These are phyloP conservation scores for Puccinia polysora DNA, from an alignment of 1,284 basidiomycete species.

Conservation along the genomic window DNA sequence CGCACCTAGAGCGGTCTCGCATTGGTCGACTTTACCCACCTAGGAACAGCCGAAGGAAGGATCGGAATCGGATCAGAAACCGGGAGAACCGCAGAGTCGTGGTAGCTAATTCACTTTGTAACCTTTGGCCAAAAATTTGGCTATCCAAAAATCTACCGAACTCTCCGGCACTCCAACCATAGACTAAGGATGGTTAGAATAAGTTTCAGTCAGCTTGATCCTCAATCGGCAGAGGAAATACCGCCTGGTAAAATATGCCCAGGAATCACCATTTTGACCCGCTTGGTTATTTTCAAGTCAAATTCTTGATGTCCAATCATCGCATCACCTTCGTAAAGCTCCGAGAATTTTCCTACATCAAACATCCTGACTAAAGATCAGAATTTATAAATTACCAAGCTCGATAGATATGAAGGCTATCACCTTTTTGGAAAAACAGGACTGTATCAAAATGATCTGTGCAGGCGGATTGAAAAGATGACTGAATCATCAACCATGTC, in stretches of 20 bases:
- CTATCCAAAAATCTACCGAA: constrained; percentile 87
- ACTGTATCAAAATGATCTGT: constrained; percentile 37
- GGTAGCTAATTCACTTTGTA: constrained; percentile 48
- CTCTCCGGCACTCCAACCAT: constrained; percentile 90
- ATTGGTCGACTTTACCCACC: constrained; percentile 90
- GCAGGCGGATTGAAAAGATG: constrained; percentile 41
- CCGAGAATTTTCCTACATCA: constrained; percentile 32
- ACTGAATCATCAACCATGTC: neutral
- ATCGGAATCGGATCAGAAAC: constrained; percentile 63
- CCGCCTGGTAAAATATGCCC: constrained; percentile 48
- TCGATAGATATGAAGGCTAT: neutral
- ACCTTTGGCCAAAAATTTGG: constrained; percentile 58
- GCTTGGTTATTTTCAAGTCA: constrained; percentile 62
- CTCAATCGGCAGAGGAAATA: no score
- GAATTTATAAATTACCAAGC: neutral
- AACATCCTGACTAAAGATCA: neutral
- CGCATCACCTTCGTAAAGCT: constrained; percentile 52
- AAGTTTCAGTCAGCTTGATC: no score
- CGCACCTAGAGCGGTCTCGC: constrained; percentile 74
- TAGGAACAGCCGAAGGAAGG: constrained; percentile 24
- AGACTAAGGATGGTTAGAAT: constrained; percentile 44
- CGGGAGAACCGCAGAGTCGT: constrained; percentile 61
- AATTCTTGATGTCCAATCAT: constrained; percentile 53
- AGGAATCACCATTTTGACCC: constrained; percentile 99
- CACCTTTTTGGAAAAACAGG: constrained; percentile 42